Conservation (phyloP, 805 yeast species). For the Diddensiella transvaalensis region DNA sequence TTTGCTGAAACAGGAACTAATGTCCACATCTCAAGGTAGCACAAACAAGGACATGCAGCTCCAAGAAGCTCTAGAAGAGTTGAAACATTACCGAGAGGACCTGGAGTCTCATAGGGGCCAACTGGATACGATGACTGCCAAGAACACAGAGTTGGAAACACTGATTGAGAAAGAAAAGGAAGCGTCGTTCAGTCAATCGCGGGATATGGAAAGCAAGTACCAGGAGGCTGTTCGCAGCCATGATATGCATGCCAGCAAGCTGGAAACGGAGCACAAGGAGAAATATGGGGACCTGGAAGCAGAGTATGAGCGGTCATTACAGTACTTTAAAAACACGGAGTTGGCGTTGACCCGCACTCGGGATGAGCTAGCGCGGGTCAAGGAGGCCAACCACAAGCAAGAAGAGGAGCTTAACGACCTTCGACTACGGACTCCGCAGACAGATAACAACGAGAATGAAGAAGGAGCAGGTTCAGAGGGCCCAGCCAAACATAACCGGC, state of each 20-base stretch:
- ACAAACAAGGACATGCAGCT: constrained; percentile 13
- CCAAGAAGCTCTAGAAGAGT: constrained; percentile 22
- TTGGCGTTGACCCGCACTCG: constrained; percentile 72
- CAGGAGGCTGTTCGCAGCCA: constrained; percentile 12
- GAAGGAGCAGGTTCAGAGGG: constrained; percentile 19
- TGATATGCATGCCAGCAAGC: constrained; percentile 38
- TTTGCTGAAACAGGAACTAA: constrained; percentile 22
- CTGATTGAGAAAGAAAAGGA: constrained; percentile 13
- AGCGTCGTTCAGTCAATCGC: constrained; percentile 9
- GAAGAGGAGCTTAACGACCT: constrained; percentile 67
- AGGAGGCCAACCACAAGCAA: constrained; percentile 51
- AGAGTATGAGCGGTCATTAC: constrained; percentile 67
- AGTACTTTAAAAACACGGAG: constrained; percentile 68
- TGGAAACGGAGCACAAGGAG: constrained; percentile 33
- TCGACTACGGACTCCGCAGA: constrained; percentile 47
- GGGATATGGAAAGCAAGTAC: constrained; percentile 19
- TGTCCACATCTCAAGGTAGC: constrained; percentile 12
- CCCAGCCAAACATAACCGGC: constrained; percentile 36
- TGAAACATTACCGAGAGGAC: constrained; percentile 29
- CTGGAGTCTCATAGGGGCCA: constrained; percentile 24
- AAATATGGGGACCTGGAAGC: constrained; percentile 48
- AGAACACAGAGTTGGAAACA: constrained; percentile 23
- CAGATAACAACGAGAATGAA: constrained; percentile 27
- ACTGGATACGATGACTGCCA: constrained; percentile 24
- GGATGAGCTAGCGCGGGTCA: constrained; percentile 61